phyloP scores from a whole-genome alignment of 1,284 basidiomycete species.

The Cryptococcus sp. region DNA sequence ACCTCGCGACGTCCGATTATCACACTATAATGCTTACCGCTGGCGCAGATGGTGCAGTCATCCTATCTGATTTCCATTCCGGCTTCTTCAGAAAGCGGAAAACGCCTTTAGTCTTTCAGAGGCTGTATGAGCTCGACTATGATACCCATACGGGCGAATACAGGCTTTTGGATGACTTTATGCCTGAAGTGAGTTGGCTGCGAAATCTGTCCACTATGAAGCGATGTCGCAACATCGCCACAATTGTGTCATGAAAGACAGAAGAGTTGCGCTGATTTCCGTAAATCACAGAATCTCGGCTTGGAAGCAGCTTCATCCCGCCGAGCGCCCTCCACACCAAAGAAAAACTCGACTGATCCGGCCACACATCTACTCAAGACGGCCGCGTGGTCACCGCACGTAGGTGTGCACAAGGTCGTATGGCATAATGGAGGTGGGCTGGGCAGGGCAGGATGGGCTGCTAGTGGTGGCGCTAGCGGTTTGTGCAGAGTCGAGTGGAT shows the following conservation, averaged over 20 bases:
- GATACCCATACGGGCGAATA: slow-evolving; percentile 69
- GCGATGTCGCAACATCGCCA: neutral
- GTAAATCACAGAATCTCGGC: slow-evolving; percentile 2
- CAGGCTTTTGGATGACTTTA: slow-evolving; percentile 78
- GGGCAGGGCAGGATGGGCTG: slow-evolving; percentile 66
- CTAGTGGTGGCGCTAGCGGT: slow-evolving; percentile 76
- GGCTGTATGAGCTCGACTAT: slow-evolving; percentile 83
- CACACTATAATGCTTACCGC: slow-evolving; percentile 81
- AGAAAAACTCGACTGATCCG: slow-evolving; percentile 12
- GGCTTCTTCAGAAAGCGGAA: slow-evolving; percentile 34
- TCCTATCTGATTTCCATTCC: slow-evolving; percentile 21
- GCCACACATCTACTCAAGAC: slow-evolving; percentile 29
- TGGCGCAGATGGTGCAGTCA: slow-evolving; percentile 75
- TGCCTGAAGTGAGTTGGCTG: slow-evolving; percentile 61
- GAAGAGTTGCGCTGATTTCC: no score
- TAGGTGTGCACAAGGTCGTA: slow-evolving; percentile 69
- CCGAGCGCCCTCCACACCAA: slow-evolving; percentile 11
- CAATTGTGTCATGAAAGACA: neutral
- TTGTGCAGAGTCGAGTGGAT: slow-evolving; percentile 79
- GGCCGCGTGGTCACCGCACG: slow-evolving; percentile 73
- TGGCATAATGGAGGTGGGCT: slow-evolving; percentile 80
- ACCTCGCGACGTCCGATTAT: slow-evolving; percentile 72
- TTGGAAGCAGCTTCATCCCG: slow-evolving; percentile 19
- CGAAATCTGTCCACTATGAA: neutral
- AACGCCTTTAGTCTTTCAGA: slow-evolving; percentile 71